Evolutionary conservation across 176 grass and related monocot species (phyloP).

Genomic region (Oryza punctata): DNA sequence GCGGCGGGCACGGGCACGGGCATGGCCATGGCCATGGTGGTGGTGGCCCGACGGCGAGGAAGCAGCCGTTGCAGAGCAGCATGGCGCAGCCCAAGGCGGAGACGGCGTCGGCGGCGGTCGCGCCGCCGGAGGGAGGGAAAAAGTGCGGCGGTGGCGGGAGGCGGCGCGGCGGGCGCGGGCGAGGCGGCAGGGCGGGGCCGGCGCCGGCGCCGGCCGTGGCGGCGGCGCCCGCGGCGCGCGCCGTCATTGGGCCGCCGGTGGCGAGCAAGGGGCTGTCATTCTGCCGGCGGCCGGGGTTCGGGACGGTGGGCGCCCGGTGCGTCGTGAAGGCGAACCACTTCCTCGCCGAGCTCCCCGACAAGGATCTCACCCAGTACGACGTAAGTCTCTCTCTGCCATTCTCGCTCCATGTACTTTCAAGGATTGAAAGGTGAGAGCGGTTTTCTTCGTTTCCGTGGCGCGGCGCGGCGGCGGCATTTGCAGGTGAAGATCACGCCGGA

Average conservation of each 20-base stretch:
- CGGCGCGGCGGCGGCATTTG: background rate
- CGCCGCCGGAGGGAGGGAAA: conserved; percentile 52
- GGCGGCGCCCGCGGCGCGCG: background rate
- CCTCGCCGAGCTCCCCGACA: conserved; percentile 83
- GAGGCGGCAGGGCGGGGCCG: conserved; percentile 21
- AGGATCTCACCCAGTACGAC: conserved; percentile 94
- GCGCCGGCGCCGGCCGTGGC: background rate
- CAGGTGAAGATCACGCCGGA: conserved; percentile 93
- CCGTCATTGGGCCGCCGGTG: conserved; percentile 53
- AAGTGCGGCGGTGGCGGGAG: conserved; percentile 54
- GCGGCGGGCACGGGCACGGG: background rate
- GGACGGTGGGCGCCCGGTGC: conserved; percentile 72
- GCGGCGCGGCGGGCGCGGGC: conserved; percentile 57
- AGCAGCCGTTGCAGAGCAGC: conserved; percentile 89
- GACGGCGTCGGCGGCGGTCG: background rate
- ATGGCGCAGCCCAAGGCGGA: conserved; percentile 78
- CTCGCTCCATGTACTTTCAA: background rate
- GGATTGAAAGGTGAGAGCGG: background rate
- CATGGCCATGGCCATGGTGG: background rate
- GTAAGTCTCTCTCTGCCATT: conserved; percentile 39
- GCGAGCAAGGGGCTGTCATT: conserved; percentile 71
- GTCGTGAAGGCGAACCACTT: conserved; percentile 96
- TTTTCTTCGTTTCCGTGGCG: background rate
- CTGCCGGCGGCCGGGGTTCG: conserved; percentile 84
- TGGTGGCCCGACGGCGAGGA: conserved; percentile 30